Evolutionary conservation across 495 filamentous ascomycete species (phyloP).

Genomic region (Tuber melanosporum): DNA sequence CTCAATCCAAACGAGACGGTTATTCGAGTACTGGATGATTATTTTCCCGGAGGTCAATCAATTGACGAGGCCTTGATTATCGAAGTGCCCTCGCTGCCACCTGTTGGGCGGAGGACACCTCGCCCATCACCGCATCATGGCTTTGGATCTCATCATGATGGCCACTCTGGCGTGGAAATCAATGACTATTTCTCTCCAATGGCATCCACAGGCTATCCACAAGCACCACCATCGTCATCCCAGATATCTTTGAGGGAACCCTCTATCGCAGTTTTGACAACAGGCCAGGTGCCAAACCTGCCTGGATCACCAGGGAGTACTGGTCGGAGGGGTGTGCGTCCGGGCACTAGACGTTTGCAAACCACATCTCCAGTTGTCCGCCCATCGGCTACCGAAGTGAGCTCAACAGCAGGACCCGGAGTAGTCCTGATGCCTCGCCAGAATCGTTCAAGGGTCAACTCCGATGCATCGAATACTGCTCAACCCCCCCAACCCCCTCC

Average conservation of each 20-base stretch:
- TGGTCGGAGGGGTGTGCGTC: slow-evolving; percentile 49
- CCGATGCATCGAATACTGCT: slow-evolving; percentile 34
- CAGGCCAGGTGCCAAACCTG: slow-evolving; percentile 64
- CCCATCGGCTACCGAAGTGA: slow-evolving; percentile 15
- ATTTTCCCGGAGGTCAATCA: slow-evolving; percentile 81
- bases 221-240: slow-evolving; percentile 29
- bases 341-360: slow-evolving; percentile 60
- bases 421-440: slow-evolving; percentile 32
- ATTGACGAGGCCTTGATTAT: slow-evolving; percentile 90
- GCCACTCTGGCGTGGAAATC: slow-evolving; percentile 49
- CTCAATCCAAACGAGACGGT: slow-evolving; percentile 86
- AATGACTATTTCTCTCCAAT: slow-evolving; percentile 83
- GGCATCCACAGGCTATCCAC: slow-evolving; percentile 47
- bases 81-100: slow-evolving; percentile 59
- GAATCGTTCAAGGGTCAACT: slow-evolving; percentile 37
- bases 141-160: slow-evolving; percentile 42
- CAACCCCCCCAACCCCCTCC: slow-evolving; percentile 48
- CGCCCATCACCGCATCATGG: slow-evolving; percentile 60
- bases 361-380: slow-evolving; percentile 72
- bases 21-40: slow-evolving; percentile 66
- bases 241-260: slow-evolving; percentile 22
- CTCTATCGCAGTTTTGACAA: slow-evolving; percentile 72
- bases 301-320: slow-evolving; percentile 76
- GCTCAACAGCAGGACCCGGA: slow-evolving; percentile 13
- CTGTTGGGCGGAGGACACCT: slow-evolving; percentile 61